phyloP scores from a whole-genome alignment of 441 rosid species.

The Mallotus repandus region DNA sequence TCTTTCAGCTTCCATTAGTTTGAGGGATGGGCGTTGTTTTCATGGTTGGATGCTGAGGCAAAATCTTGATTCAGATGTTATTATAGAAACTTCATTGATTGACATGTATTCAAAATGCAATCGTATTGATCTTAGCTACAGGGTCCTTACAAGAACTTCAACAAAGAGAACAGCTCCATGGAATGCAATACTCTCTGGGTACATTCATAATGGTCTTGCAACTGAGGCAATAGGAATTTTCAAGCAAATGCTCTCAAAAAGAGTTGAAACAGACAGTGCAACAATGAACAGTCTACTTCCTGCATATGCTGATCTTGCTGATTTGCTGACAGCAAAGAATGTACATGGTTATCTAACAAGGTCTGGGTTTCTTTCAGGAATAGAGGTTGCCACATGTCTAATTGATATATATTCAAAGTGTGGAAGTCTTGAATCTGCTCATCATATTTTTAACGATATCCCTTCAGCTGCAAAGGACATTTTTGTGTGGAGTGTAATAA shows the following conservation, averaged over 20 bases:
- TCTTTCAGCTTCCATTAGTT: slow-evolving; percentile 64
- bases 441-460: slow-evolving; percentile 42
- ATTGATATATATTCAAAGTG: slow-evolving; percentile 80
- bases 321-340: slow-evolving; percentile 55
- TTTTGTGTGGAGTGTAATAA: slow-evolving; percentile 66
- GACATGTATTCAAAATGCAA: slow-evolving; percentile 86
- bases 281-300: slow-evolving; percentile 68
- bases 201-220: slow-evolving; percentile 59
- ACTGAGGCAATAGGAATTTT: slow-evolving; percentile 65
- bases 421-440: slow-evolving; percentile 49
- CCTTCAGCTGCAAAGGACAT: slow-evolving; percentile 46
- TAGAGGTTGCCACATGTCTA: slow-evolving; percentile 71
- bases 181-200: slow-evolving; percentile 81
- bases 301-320: slow-evolving; percentile 63
- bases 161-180: slow-evolving; percentile 59
- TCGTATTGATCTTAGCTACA: slow-evolving; percentile 56
- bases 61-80: slow-evolving; percentile 45
- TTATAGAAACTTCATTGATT: slow-evolving; percentile 71
- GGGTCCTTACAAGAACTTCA: slow-evolving; percentile 45
- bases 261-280: slow-evolving; percentile 52
- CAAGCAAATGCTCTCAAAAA: slow-evolving; percentile 46
- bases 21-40: slow-evolving; percentile 60
- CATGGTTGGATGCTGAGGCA: slow-evolving; percentile 61
- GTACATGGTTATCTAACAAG: slow-evolving; percentile 55
- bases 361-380: slow-evolving; percentile 54